Base-by-base conservation (phyloP, 2,329 filamentous ascomycete genomes). In the Bisporella sp. region DNA sequence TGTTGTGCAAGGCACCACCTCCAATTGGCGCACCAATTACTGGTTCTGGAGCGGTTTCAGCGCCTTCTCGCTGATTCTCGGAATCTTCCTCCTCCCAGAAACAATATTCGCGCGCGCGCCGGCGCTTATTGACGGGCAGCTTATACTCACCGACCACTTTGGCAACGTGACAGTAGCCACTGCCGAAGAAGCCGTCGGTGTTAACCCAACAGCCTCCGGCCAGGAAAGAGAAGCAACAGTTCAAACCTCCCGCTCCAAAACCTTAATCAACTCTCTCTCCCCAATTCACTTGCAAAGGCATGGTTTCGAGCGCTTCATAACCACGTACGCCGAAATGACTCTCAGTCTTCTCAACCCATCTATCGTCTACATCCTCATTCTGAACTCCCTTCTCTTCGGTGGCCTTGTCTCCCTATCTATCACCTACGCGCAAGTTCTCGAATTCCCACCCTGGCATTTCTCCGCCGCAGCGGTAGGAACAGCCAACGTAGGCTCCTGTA, bases 341-440 rank as follows among this genome's bases (percentile, higher is more conserved):
- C 21, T 21, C 21, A 21, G 21, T 21, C 21, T 21, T 21, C 21
- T 91, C 1, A 82, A 87, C 59, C 87, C 87, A 5, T 83, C 52
- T 5, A 53, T 57, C 30, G n/a, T 57, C 83, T 57, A 51, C 53
- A 48, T 52, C 1, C 37, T 52, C 2, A 45, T 52, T 4, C 50
- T 55, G 32, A 57, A 57, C 30, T 37, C 47, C 6, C 41, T 53
- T 30, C 33, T 57, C 9, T 57, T 55, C 41, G 55, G 50, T 11
- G 45, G 50, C 41, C 50, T 55, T 46, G 42, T 57, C 9, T 31
- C 50, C 11, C 48, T 44, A 39, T 53, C 39, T n/a, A 9, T 29
- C 1, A 57, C 45, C n/a, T 57, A 52, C 29, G 45, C 37, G 3
- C 2, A 47, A 2, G 12, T 52, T 37, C 47, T 56, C 4, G 11